These are phyloP conservation scores for Salisapilia sapeloensis DNA, from an alignment of 352 stramenopile species.

Conservation along the genomic window DNA sequence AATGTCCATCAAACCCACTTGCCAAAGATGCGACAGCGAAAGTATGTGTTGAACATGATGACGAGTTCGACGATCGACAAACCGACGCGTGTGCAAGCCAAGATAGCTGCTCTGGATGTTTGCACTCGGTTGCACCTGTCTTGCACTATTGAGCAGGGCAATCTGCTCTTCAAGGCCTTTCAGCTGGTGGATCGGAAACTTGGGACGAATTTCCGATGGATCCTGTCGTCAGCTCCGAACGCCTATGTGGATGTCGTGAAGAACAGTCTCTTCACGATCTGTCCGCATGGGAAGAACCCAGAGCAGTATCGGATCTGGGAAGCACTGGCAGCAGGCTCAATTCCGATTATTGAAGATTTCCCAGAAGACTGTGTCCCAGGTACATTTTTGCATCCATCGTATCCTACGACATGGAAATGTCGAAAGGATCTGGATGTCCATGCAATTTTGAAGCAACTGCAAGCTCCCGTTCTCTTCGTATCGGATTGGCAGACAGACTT, in stretches of 20 bases:
- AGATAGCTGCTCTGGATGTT: slow-evolving; percentile 24
- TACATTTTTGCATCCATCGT: slow-evolving; percentile 37
- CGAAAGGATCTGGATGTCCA: slow-evolving; percentile 35
- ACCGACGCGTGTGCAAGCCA: slow-evolving; percentile 34
- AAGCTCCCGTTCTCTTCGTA: slow-evolving; percentile 41
- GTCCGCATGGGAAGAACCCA: slow-evolving; percentile 40
- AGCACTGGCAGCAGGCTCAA: slow-evolving; percentile 34
- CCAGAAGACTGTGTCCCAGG: slow-evolving; percentile 13
- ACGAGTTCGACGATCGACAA: slow-evolving; percentile 52
- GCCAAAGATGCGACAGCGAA: slow-evolving; percentile 5
- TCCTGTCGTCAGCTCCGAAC: slow-evolving; percentile 22
- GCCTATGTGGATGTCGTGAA: slow-evolving; percentile 34
- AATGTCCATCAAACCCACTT: slow-evolving; percentile 19
- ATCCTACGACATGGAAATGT: slow-evolving; percentile 36
- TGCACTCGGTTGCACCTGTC: slow-evolving; percentile 11
- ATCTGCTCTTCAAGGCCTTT: slow-evolving; percentile 35
- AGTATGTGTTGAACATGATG: slow-evolving; percentile 39
- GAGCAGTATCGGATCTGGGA: slow-evolving; percentile 60
- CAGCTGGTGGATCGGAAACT: slow-evolving; percentile 24
- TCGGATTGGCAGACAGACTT: slow-evolving; percentile 36
- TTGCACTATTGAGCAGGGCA: slow-evolving; percentile 41
- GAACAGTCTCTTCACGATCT: slow-evolving; percentile 40
- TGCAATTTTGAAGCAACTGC: slow-evolving; percentile 18
- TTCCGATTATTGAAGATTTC: slow-evolving; percentile 46
- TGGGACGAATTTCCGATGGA: slow-evolving; percentile 24